Evolutionary conservation across 441 rosid genomes (phyloP).

Genomic region (Bocquillonia castaneifolia): DNA sequence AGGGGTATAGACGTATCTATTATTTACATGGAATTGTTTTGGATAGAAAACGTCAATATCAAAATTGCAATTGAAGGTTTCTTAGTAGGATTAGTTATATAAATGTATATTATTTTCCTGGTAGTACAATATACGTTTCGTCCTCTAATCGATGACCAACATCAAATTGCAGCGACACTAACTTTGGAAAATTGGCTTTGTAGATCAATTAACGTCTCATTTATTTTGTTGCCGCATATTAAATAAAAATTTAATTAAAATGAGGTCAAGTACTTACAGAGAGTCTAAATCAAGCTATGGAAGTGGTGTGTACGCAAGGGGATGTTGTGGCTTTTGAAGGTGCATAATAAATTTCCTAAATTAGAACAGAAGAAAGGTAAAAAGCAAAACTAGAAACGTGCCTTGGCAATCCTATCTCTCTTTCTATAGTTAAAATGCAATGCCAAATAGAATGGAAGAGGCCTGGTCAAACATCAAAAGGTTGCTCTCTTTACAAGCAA

Average conservation of each 20-base stretch:
- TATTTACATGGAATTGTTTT: too few relatives aligned
- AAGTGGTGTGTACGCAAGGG: slow-evolving; percentile 6
- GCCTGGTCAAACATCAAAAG: neutral
- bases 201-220: neutral
- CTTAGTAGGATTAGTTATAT: too few relatives aligned
- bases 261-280: neutral
- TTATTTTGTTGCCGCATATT: neutral
- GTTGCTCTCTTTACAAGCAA: too few relatives aligned
- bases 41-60: too few relatives aligned
- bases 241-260: neutral
- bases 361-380: slow-evolving; percentile 1
- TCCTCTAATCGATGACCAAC: too few relatives aligned
- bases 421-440: neutral
- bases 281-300: neutral
- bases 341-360: too few relatives aligned
- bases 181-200: neutral
- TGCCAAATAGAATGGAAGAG: neutral
- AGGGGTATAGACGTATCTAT: too few relatives aligned
- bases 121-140: too few relatives aligned
- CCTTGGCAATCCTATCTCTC: too few relatives aligned
- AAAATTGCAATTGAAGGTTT: too few relatives aligned
- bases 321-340: neutral
- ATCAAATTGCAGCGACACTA: neutral
- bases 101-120: too few relatives aligned
- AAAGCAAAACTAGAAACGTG: neutral